Percentiles rank a stretch among this genome's conserved stretches.
phyloP scores from a whole-genome alignment of 768 basidiomycete species.

The Mycena vitilis region DNA sequence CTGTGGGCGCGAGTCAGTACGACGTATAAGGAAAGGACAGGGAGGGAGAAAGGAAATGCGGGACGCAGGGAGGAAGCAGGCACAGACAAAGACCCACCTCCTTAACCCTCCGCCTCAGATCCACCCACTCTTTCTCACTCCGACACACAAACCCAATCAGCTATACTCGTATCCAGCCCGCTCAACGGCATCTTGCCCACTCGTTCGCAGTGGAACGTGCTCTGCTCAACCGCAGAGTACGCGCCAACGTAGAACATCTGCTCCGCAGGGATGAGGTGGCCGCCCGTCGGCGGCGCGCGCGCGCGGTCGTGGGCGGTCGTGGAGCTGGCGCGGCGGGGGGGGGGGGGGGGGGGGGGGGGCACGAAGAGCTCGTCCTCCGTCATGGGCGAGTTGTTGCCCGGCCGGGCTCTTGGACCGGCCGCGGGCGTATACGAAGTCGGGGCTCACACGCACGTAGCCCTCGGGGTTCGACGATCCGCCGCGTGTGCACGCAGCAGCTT shows the following conservation, averaged over 20 bases:
- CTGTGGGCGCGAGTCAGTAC: constrained; percentile 1
- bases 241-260: constrained; percentile 77
- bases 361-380: constrained; percentile 32
- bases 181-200: constrained; percentile 94
- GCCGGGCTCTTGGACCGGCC: constrained; percentile 5
- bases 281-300: constrained; percentile 10
- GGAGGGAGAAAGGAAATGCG: neutral
- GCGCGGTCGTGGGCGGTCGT: neutral
- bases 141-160: constrained; percentile 89
- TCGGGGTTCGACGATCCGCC: constrained; percentile 25
- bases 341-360: constrained; percentile 11
- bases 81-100: constrained; percentile 65
- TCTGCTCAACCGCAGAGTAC: constrained; percentile 77
- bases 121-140: constrained; percentile 88
- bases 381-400: constrained; percentile 17
- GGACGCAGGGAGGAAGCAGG: neutral
- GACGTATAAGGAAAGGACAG: neutral
- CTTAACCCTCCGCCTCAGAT: constrained; percentile 76
- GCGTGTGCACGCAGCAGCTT: constrained; percentile 6
- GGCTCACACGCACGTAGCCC: constrained; percentile 11
- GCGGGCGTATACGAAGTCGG: constrained; percentile 13
- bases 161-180: constrained; percentile 95
- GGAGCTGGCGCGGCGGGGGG: neutral
- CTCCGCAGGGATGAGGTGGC: constrained; percentile 52
- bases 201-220: constrained; percentile 95